Evolutionary conservation across 1,284 basidiomycete species (phyloP).

Genomic region (Ustilago nuda): DNA sequence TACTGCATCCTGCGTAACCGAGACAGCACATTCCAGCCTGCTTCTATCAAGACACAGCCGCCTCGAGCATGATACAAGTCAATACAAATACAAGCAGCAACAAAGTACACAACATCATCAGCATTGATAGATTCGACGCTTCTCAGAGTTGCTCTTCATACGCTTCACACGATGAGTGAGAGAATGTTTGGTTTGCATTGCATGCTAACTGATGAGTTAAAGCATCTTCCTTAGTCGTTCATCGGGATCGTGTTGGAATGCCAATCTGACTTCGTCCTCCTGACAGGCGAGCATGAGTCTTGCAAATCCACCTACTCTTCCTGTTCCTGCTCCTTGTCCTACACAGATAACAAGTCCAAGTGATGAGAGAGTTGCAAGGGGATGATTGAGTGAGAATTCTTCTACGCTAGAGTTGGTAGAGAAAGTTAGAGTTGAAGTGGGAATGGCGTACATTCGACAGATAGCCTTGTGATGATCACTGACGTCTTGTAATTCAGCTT

Average conservation of each 20-base stretch:
- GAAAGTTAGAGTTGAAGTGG: not conserved
- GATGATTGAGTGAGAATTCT: constrained; percentile 27
- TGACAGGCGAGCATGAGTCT: constrained; percentile 58
- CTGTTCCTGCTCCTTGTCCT: constrained; percentile 60
- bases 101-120: not conserved
- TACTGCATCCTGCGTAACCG: constrained; percentile 57
- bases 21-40: constrained; percentile 18
- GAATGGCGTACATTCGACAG: constrained; percentile 53
- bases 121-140: not conserved
- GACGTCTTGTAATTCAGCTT: constrained; percentile 85
- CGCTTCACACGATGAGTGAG: too few species aligned
- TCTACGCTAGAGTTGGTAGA: not conserved
- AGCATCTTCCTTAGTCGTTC: constrained; percentile 55
- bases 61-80: not conserved
- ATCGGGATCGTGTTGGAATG: constrained; percentile 57
- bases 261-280: constrained; percentile 64
- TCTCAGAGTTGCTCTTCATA: too few species aligned
- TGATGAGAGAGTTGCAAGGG: constrained; percentile 51
- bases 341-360: constrained; percentile 62
- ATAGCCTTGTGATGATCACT: constrained; percentile 52
- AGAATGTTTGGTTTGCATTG: not conserved
- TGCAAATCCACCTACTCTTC: constrained; percentile 54
- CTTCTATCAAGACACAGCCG: not conserved
- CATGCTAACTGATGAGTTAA: constrained; percentile 7
- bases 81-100: constrained; percentile 6